Evolutionary conservation across 106 monocot genomes (phyloP), one percentile per base, ranked within the genome.

Genomic region (Amphibolis antarctica): DNA sequence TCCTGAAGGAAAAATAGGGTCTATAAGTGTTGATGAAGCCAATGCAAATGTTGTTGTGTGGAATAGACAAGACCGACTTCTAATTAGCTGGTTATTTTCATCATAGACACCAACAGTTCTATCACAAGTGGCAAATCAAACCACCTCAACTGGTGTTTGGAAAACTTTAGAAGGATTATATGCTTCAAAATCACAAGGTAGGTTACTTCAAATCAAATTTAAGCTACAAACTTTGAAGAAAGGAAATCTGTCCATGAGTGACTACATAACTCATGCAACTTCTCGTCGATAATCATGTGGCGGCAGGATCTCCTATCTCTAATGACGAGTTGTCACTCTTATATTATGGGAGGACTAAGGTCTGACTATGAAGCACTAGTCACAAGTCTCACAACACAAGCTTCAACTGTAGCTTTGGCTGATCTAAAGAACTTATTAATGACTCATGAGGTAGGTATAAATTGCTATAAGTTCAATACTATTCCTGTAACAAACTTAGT

Each of bases 141-240:
- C 13, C 13, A 15, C 48, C 13, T 13, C 48, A 48, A n/a, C 48
- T 48, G 48, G n/a, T 48, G 48, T n/a, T 13, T 48, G 48, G 48
- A 48, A 48, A 13, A 15, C n/a, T 48, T 48, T 48, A 48, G n/a
- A 48, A 13, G 17, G 9, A 13, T n/a, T 53, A 18, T 53, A 53
- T 53, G 53, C 21, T 22, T 53, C 53, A 53, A 53, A 53, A 53
- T 53, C 53, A n/a, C 17, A 53, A 53, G 53, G 10, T 22, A 17
- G 20, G 23, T 10, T 53, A 21, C 53, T 22, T 20, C 53, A 53
- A 53, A n/a, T 53, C 18, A n/a, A 10, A 17, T 53, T 53, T 23
- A 20, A 53, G 10, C 4, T n/a, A n/a, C n/a, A n/a, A n/a, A n/a
- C n/a, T n/a, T n/a, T n/a, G n/a, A n/a, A n/a, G n/a, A n/a, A n/a